Evolutionary conservation across 140 eudicot species (phyloP).

Genomic region (Stevia rebaudiana): DNA sequence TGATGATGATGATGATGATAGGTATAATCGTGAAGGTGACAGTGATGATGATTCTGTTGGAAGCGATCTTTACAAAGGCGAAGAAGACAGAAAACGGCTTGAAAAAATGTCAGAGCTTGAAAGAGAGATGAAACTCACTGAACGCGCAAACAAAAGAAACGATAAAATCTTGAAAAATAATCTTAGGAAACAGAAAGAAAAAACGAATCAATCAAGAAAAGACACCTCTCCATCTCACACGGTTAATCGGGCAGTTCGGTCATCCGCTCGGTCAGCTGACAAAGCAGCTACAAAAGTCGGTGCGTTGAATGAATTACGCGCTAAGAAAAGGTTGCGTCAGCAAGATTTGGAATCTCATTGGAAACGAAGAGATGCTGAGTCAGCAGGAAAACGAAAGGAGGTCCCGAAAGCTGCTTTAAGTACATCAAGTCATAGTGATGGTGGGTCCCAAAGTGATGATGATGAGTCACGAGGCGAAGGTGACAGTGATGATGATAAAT

Average conservation of each 20-base stretch:
- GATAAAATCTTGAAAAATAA: slow-evolving; percentile 52
- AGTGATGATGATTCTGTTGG: slow-evolving; percentile 88
- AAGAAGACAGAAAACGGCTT: slow-evolving; percentile 68
- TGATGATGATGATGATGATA: slow-evolving; percentile 37
- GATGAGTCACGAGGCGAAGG: slow-evolving; percentile 57
- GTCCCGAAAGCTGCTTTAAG: slow-evolving; percentile 35
- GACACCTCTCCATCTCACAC: slow-evolving; percentile 51
- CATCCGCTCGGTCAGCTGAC: slow-evolving; percentile 63
- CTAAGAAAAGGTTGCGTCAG: slow-evolving; percentile 49
- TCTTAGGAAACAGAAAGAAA: slow-evolving; percentile 49
- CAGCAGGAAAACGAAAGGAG: slow-evolving; percentile 45
- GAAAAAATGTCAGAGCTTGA: slow-evolving; percentile 71
- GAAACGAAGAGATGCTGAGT: slow-evolving; percentile 41
- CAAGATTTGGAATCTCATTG: slow-evolving; percentile 46
- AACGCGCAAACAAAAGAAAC: slow-evolving; percentile 54
- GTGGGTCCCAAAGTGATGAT: slow-evolving; percentile 53
- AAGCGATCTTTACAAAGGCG: slow-evolving; percentile 80
- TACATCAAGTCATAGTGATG: slow-evolving; percentile 50
- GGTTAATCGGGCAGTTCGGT: slow-evolving; percentile 52
- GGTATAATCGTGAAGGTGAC: slow-evolving; percentile 43
- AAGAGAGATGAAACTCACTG: slow-evolving; percentile 65
- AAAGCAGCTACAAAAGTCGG: slow-evolving; percentile 56
- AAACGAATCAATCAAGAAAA: slow-evolving; percentile 42
- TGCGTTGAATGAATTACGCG: slow-evolving; percentile 46
- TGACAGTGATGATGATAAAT: slow-evolving; percentile 55